Percentiles rank a stretch among this genome's conserved stretches.
Evolutionary conservation across 352 stramenopile species (phyloP).

Genomic region (Pythium brassicae): DNA sequence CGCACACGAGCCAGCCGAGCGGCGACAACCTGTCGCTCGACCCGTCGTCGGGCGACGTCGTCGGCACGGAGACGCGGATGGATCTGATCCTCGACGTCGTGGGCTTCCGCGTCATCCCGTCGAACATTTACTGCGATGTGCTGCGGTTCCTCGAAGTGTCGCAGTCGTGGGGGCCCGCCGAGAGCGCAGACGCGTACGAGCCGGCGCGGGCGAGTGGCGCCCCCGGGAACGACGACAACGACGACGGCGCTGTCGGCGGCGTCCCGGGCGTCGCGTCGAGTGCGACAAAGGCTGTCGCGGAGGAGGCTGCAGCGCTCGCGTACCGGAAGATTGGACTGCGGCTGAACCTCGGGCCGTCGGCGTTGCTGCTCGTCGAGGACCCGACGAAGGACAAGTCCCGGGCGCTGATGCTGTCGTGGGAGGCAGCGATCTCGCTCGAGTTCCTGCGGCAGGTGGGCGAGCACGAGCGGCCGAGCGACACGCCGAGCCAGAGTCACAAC

Average conservation of each 20-base stretch:
- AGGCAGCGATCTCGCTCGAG: constrained; percentile 55
- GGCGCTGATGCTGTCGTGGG: constrained; percentile 80
- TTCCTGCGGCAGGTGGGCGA: constrained; percentile 38
- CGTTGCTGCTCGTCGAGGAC: constrained; percentile 73
- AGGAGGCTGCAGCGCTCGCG: constrained; percentile 11
- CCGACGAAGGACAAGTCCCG: constrained; percentile 62
- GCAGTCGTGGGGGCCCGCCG: constrained; percentile 15
- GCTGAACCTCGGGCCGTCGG: constrained; percentile 59
- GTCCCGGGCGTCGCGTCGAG: too few species aligned
- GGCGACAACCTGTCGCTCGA: constrained; percentile 9
- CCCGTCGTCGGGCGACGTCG: constrained; percentile 3
- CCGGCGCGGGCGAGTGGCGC: background rate
- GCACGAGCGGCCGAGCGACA: constrained; percentile 10
- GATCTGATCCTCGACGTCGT: constrained; percentile 68
- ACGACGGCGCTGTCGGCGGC: background rate
- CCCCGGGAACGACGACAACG: background rate
- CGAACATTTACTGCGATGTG: constrained; percentile 79
- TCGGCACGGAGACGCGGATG: constrained; percentile 40
- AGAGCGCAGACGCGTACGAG: constrained; percentile 2
- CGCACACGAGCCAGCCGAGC: constrained; percentile 7
- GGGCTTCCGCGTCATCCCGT: constrained; percentile 76
- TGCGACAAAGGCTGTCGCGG: background rate
- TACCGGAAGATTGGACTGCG: constrained; percentile 53
- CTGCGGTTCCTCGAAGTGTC: constrained; percentile 59
- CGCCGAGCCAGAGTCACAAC: constrained; percentile 23